phyloP scores from a whole-genome alignment of 2,329 filamentous ascomycete genomes.

The Microcyclospora pomicola region DNA sequence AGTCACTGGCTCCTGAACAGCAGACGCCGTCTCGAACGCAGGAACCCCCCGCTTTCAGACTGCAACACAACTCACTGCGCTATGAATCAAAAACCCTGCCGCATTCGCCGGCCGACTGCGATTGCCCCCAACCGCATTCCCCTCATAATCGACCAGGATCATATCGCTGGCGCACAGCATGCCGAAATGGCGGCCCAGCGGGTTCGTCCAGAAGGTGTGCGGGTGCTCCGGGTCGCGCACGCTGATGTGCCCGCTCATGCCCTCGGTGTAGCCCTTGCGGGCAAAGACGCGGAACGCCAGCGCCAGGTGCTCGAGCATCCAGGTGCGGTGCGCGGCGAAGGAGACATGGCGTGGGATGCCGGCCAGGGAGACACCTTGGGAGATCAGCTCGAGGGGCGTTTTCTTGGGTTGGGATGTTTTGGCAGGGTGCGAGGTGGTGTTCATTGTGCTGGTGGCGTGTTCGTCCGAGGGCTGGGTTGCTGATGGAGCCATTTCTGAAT shows the following conservation, averaged over 20 bases:
- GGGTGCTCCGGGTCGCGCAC: constrained; percentile 51
- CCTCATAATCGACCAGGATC: constrained; percentile 50
- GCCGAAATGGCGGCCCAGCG: constrained; percentile 50
- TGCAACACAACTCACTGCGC: constrained; percentile 36
- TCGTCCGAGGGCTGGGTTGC: constrained; percentile 10
- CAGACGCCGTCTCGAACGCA: too few species aligned
- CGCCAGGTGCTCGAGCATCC: constrained; percentile 51
- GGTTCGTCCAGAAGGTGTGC: constrained; percentile 57
- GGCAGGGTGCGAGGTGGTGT: not conserved
- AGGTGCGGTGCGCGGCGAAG: constrained; percentile 44
- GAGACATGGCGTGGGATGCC: constrained; percentile 43
- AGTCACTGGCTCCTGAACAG: too few species aligned
- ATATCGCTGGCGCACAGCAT: constrained; percentile 52
- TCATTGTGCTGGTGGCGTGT: constrained; percentile 2
- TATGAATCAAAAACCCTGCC: constrained; percentile 58
- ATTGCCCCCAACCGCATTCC: constrained; percentile 52
- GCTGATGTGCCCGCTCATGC: constrained; percentile 54
- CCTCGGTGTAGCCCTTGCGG: constrained; percentile 52
- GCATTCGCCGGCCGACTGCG: constrained; percentile 47
- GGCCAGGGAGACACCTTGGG: constrained; percentile 33
- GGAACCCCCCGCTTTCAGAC: too few species aligned
- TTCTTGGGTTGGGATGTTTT: constrained; percentile 14
- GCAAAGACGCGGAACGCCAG: constrained; percentile 55
- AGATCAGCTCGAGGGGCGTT: constrained; percentile 26
- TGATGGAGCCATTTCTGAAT: constrained; percentile 18